Base-by-base conservation (phyloP, 305 asterid genomes). In the Ajuga reptans region DNA sequence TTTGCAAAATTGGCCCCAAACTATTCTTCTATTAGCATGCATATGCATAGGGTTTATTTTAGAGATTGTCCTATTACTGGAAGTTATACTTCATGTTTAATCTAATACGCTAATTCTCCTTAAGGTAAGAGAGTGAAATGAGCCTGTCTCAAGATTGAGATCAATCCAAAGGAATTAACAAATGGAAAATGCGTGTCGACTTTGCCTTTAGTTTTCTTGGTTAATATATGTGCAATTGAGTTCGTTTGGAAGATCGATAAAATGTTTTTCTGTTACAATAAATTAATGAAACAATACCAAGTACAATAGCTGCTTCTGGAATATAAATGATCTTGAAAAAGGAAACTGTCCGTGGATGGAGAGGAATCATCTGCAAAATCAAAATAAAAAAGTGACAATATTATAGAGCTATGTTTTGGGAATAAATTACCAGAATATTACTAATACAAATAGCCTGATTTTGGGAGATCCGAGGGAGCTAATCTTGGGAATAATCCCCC, bases 81-180 rank as follows among this genome's bases (percentile, higher is more conserved):
- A 24, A 24, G 21, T n/a, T 0, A 18, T 27, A 5, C 43, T 18
- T 58, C 21, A 2, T 34, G 36, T 29, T 31, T 50, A 9, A 49
- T 65, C 34, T 51, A n/a, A 5, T 60, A 18, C 11, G 12, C 2
- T 12, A 29, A 16, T 15, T 5, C 15, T 64, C 45, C 59, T 47
- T 4, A 16, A 58, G 46, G 36, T 58, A 36, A n/a, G n/a, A n/a
- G 74, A 18, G 47, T 21, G 14, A 16, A 42, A 53, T 45, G 51
- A 54, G 50, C 52, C 31, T 72, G 55, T 43, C 59, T 45, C 11
- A 29, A 61, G 12, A 54, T 37, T 63, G 47, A 72, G 36, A 65
- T 53, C 41, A 41, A 41, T 53, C 1, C 10, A 47, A 58, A 69
- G 31, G 55, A 53, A 31, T 12, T 58, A 1, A 58, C 29, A 58